Evolutionary conservation across 345 rosid genomes (phyloP), one percentile per base, ranked within the genome.

Genomic region (Erucastrum elatum): DNA sequence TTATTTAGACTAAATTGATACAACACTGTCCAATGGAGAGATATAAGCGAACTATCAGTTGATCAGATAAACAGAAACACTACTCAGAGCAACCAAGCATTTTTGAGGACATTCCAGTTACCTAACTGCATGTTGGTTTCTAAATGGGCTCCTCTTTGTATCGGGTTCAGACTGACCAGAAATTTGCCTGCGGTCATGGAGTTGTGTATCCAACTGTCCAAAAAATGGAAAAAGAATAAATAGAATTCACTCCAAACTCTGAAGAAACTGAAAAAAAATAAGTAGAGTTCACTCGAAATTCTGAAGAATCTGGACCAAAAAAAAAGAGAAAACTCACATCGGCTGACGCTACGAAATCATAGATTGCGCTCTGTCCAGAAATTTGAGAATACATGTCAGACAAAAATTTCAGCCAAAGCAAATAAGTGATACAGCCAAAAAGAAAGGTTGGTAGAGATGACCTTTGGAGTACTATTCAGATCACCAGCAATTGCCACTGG

Each of bases 271-370:
- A 11, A 64, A 30, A 4, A 16, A 16, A 74, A 64, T 6, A 71
- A 7, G 15, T 51, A 71, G 59, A 64, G 29, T 75, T 68, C 35
- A 68, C 30, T 68, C 33, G 8, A 31, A 77, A 6, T 29, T 51
- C 53, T 2, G 21, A 33, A 61, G 13, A 7, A 11, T 15, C 11
- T 27, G 31, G 15, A 64, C 21, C 2, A 17, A 29, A 39, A 6
- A 17, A 59, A 16, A n/a, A n/a, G n/a, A 16, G 70, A 77, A 84
- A 77, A 84, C 89, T 87, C 81, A 91, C 98, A 92, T 90, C 84
- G 53, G 96, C 91, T 65, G 94, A 87, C 66, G 90, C 86, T 65
- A 92, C 76, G 85, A 91, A 94, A 62, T 88, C 91, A 83, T 94
- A 91, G 17, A 91, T 72, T 26, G 97, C 97, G 86, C 98, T 94